These are phyloP conservation scores for Acacia pycnantha DNA, from an alignment of 331 rosid genomes.

Conservation along the genomic window DNA sequence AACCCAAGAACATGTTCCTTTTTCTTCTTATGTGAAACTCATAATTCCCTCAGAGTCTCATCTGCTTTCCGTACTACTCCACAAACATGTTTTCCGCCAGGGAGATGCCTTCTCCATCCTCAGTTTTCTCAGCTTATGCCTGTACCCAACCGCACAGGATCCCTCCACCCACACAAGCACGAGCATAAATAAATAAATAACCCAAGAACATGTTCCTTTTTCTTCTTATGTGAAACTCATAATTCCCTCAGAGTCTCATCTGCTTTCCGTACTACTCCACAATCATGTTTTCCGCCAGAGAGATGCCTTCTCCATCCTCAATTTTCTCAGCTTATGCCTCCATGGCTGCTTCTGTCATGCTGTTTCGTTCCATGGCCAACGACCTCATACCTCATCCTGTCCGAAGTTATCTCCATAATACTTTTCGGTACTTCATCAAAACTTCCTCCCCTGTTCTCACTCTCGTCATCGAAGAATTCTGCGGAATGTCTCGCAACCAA, in stretches of 20 bases:
- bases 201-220: background rate
- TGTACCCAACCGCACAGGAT: background rate
- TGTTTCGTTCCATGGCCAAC: constrained; percentile 65
- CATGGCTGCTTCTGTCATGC: constrained; percentile 74
- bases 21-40: too few relatives aligned
- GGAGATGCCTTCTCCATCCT: too few relatives aligned
- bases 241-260: background rate
- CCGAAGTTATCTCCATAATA: constrained; percentile 41
- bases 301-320: constrained; percentile 64
- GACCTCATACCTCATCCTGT: constrained; percentile 69
- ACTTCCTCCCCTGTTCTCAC: constrained; percentile 49
- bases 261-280: background rate
- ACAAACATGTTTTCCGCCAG: too few relatives aligned
- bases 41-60: too few relatives aligned
- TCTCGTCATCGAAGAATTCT: constrained; percentile 64
- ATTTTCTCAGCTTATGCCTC: constrained; percentile 82
- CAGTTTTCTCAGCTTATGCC: too few relatives aligned
- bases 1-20: too few relatives aligned
- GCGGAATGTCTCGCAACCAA: constrained; percentile 57
- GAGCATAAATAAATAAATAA: background rate
- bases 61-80: too few relatives aligned
- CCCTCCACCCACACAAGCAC: background rate
- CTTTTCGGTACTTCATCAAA: constrained; percentile 49
- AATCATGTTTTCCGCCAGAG: constrained; percentile 46
- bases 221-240: background rate